A percentile compares a stretch with the other conserved stretches of the same genome.
Evolutionary conservation across 2,329 filamentous ascomycete genomes (phyloP).

Genomic region (Claviceps paspali): DNA sequence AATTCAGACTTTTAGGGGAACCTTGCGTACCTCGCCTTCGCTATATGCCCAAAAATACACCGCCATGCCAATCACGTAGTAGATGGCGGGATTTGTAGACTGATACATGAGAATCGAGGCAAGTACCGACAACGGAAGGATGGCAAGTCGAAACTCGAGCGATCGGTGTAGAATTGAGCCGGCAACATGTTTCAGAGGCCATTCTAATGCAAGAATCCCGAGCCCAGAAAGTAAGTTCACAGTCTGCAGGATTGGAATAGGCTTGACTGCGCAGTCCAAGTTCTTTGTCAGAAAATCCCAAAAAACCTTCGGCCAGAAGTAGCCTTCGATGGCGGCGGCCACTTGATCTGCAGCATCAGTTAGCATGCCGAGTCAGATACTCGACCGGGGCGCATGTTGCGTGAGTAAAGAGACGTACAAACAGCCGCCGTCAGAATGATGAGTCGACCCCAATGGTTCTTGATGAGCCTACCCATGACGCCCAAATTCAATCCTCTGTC

Average conservation of each 20-base stretch:
- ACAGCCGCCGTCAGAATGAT: conserved; percentile 74
- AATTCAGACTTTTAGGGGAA: too few relatives aligned
- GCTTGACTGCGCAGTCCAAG: conserved; percentile 72
- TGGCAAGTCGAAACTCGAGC: conserved; percentile 69
- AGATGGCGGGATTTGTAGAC: conserved; percentile 78
- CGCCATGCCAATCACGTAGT: conserved; percentile 72
- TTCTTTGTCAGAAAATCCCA: conserved; percentile 93
- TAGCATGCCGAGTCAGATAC: conserved; percentile 7
- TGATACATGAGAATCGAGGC: conserved; percentile 73
- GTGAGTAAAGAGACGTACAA: conserved; percentile 36
- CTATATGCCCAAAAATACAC: conserved; percentile 97
- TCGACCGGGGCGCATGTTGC: neutral
- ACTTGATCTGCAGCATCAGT: conserved; percentile 58
- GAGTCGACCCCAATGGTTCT: conserved; percentile 96
- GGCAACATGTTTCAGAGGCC: conserved; percentile 66
- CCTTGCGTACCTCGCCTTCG: conserved; percentile 91
- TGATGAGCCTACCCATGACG: conserved; percentile 92
- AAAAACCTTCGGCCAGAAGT: conserved; percentile 98
- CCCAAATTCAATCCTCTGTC: conserved; percentile 1
- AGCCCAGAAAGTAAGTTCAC: conserved; percentile 78
- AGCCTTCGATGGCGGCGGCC: conserved; percentile 65
- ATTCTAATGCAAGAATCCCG: conserved; percentile 72
- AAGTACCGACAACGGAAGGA: conserved; percentile 67
- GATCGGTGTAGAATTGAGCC: conserved; percentile 69
- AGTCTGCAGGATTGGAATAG: conserved; percentile 75